Base-by-base conservation (phyloP, 768 basidiomycete genomes). In the Macrolepiota dolichaula region DNA sequence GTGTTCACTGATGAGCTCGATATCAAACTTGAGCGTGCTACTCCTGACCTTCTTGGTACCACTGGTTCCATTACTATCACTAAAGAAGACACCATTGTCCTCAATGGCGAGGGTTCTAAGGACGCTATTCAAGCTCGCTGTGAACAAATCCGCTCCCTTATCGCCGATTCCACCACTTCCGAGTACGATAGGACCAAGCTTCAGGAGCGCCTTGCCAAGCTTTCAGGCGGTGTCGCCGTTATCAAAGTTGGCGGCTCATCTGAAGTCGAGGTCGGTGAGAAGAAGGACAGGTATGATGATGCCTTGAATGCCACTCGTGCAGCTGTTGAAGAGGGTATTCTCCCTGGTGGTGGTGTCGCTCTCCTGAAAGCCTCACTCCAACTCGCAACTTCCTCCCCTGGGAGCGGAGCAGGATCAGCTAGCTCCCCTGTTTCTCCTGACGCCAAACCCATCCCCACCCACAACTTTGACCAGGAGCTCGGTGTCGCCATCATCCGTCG, bases 211-310 rank as follows among this genome's bases (percentile, higher is more conserved):
- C 84, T 99, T 49, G 96, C 96, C 64, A 98, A 99, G 83, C 82
- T 98, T 56, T 86, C 85, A 47, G 96, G 96, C 49, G 96, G 96
- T 76, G 96, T 98, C 51, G 96, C 96, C 15, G 96, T 98, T 76
- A 98, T 98, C 84, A 95, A 94, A 77, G 96, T 98, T 63, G 96
- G 96, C 59, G 96, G 96, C 17, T 79, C 88, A 24, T 86, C 84
- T 55, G 96, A 98, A 75, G 96, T 98, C 55, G 96, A 98, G 77
- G 96, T 98, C 62, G 84, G 96, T 6, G 96, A 98, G 85, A 98
- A 98, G 92, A 97, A 98, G 86, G 96, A 98, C 73, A 84, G 96
- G 38, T 98, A 97, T 70, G 96, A 98, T 67, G 94, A 96, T 71
- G 96, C 96, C 1, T 82, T 98, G 51, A 97, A 97, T 73, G 95